Evolutionary conservation across 2,329 filamentous ascomycete species (phyloP), one percentile per base, ranked within the genome.

Genomic region (Cephalotrichum gorgonifer): DNA sequence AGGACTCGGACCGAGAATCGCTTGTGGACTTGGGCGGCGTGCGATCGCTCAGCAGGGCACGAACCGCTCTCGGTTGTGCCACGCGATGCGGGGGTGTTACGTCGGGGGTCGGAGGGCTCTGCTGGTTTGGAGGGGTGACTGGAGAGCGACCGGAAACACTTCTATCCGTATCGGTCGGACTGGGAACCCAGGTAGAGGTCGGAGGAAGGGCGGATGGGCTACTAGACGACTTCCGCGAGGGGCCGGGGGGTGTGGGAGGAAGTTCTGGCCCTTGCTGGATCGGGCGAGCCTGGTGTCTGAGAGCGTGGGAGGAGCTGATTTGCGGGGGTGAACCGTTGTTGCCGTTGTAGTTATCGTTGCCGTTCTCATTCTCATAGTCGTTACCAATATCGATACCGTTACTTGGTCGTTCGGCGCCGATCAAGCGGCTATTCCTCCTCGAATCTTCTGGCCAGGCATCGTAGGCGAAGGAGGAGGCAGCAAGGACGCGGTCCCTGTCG

Each of bases 81-180:
- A 61, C 58, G 41, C 65, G 63, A 52, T 79, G 75, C 31, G 85
- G 85, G 47, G 85, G 86, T 15, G 85, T 89, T 43, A 85, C 76
- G 64, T 88, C 85, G 30, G 85, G 86, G 3, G 85, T 89, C 28
- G 83, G 85, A 15, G 83, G 83, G 56, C 80, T 86, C 58, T 75
- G 74, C 54, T 83, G 78, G 54, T 79, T 78, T 26, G 79, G 74
- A 45, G 83, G 81, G 5, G 83, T 86, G 49, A 70, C 68, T n/a
- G 74, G 75, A 9, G 70, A 39, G 20, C 20, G 38, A 30, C n/a
- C 11, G 8, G 46, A 27, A n/a, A 28, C 26, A 23, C 22, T 39
- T 8, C 27, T 25, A 12, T 43, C 38, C 12, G 27, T 30, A 11
- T 49, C 28, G 20, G 12, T 6, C 23, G 47, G 28, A 7, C 27